Evolutionary conservation across 345 rosid species (phyloP).

Genomic region (Camelina sativa): DNA sequence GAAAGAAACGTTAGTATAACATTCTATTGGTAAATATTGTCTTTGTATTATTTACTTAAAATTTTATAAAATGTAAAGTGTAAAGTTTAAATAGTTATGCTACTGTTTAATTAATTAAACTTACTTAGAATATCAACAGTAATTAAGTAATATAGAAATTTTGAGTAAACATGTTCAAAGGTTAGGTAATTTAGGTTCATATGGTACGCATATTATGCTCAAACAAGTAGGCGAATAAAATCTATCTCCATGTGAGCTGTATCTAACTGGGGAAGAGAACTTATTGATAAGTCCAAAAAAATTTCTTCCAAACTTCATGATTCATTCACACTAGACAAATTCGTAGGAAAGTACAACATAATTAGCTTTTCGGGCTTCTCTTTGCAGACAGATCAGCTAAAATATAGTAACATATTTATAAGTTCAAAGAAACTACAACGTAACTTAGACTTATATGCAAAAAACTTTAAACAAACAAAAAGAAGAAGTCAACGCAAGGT

Average conservation of each 20-base stretch:
- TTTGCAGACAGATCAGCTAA: neutral
- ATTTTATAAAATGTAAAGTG: neutral
- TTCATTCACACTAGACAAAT: constrained; percentile 30
- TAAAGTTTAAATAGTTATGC: neutral
- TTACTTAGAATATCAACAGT: neutral
- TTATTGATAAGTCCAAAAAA: constrained; percentile 25
- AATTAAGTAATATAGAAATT: neutral
- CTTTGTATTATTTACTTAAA: neutral
- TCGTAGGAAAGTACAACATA: neutral
- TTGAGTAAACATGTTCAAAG: too few relatives aligned
- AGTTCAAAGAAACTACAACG: neutral
- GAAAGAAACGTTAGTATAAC: neutral
- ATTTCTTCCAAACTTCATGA: constrained; percentile 28
- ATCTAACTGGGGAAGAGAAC: constrained; percentile 24
- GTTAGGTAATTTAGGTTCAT: neutral
- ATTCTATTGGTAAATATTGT: neutral
- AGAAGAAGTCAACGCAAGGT: constrained; percentile 3
- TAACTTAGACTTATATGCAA: neutral
- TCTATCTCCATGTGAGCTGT: constrained; percentile 30
- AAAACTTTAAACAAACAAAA: neutral
- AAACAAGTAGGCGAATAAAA: constrained; percentile 16
- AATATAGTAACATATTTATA: neutral
- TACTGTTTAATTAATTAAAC: neutral
- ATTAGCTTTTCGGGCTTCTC: constrained; percentile 9
- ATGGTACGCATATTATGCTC: neutral